phyloP scores from a whole-genome alignment of 176 grass and related monocot species.

The Raddia distichophylla region DNA sequence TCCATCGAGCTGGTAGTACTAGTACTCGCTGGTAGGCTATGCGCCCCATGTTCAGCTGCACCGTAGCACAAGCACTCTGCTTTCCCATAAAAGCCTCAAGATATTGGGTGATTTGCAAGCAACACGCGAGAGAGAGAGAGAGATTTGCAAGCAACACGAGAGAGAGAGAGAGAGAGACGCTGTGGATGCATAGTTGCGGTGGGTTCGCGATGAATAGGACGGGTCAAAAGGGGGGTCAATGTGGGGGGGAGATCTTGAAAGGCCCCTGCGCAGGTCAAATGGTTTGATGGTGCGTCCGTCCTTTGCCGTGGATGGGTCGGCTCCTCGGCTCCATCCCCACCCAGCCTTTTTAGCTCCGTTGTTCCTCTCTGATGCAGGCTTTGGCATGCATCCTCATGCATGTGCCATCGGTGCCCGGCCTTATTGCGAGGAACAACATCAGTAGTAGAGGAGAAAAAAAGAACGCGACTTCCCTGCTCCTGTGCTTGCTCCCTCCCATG shows the following conservation, averaged over 20 bases:
- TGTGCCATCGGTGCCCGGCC: constrained; percentile 9
- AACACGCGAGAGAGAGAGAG: too few species aligned
- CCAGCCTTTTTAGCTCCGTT: constrained; percentile 20
- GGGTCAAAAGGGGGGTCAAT: constrained; percentile 56
- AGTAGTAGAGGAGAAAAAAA: not conserved
- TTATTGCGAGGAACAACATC: constrained; percentile 34
- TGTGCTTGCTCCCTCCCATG: too few species aligned
- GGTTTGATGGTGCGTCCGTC: constrained; percentile 30
- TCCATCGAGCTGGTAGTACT: constrained; percentile 33
- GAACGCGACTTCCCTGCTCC: too few species aligned
- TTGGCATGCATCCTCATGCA: constrained; percentile 51
- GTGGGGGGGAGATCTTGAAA: constrained; percentile 50
- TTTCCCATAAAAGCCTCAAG: constrained; percentile 49
- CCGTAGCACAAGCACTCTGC: constrained; percentile 29
- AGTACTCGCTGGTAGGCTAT: constrained; percentile 39
- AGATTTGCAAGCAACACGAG: too few species aligned
- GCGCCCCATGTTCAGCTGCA: constrained; percentile 41
- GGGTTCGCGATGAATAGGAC: constrained; percentile 10
- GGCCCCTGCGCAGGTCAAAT: constrained; percentile 33
- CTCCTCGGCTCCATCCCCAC: not conserved
- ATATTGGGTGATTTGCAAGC: constrained; percentile 63
- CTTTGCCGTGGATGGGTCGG: constrained; percentile 12
- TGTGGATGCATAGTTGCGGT: constrained; percentile 15
- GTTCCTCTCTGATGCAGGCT: constrained; percentile 34
- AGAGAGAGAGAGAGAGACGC: not conserved